Percentiles rank a stretch among this genome's conserved stretches.
Conservation (phyloP, 352 stramenopile species). For the Elongisporangium senticosum region DNA sequence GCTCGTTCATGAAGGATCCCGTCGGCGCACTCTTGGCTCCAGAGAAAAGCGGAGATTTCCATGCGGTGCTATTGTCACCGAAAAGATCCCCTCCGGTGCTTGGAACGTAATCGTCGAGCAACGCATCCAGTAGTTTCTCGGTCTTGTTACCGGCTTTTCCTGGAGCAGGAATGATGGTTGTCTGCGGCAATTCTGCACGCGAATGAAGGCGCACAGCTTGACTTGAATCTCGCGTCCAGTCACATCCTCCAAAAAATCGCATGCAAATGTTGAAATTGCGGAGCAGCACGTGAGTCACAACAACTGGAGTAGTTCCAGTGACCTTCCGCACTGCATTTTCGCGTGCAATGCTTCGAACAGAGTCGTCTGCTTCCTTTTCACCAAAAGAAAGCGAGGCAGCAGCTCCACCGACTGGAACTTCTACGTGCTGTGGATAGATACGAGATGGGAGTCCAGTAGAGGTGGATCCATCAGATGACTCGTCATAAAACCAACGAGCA, state of each 20-base stretch:
- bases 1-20: slow-evolving; percentile 29
- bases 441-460: slow-evolving; percentile 53
- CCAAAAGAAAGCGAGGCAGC: slow-evolving; percentile 83
- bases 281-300: slow-evolving; percentile 75
- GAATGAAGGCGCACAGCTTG: slow-evolving; percentile 29
- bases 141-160: slow-evolving; percentile 3
- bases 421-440: slow-evolving; percentile 84
- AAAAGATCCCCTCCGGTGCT: slow-evolving; percentile 51
- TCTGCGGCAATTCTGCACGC: slow-evolving; percentile 1
- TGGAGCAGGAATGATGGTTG: background rate
- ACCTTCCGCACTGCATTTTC: slow-evolving; percentile 52
- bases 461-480: slow-evolving; percentile 17
- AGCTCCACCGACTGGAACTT: slow-evolving; percentile 79
- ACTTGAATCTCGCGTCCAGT: slow-evolving; percentile 61
- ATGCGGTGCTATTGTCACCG: slow-evolving; percentile 21
- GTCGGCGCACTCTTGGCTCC: slow-evolving; percentile 29
- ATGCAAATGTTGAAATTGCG: slow-evolving; percentile 87
- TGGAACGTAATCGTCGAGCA: slow-evolving; percentile 83
- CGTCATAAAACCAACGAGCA: slow-evolving; percentile 80
- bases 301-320: slow-evolving; percentile 39
- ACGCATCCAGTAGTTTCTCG: slow-evolving; percentile 69
- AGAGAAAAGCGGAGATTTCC: slow-evolving; percentile 29
- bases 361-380: slow-evolving; percentile 73
- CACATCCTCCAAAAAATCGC: slow-evolving; percentile 81
- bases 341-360: slow-evolving; percentile 61